Conservation (phyloP, 2,329 filamentous ascomycete species). For the Neoscytalidium dimidiatum region DNA sequence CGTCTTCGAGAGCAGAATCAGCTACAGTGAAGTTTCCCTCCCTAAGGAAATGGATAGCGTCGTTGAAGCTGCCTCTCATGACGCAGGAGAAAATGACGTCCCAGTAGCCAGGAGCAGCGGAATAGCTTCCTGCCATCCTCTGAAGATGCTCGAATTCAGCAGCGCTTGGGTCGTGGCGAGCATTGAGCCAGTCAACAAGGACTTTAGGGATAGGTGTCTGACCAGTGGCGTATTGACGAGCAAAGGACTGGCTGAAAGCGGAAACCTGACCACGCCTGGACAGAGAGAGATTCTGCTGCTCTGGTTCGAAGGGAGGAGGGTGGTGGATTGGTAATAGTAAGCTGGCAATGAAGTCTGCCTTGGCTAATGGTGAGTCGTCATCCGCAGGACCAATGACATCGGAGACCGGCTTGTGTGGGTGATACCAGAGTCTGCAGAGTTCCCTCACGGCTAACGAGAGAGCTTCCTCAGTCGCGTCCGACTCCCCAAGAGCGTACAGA, state of each 20-base stretch:
- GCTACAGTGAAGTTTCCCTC: constrained; percentile 79
- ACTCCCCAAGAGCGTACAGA: constrained; percentile 47
- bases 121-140: constrained; percentile 68
- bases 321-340: constrained; percentile 80
- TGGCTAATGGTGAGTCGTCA: constrained; percentile 62
- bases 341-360: constrained; percentile 76
- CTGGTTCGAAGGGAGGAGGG: constrained; percentile 48
- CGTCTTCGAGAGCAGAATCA: constrained; percentile 64
- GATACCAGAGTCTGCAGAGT: constrained; percentile 51
- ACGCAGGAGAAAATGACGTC: constrained; percentile 74
- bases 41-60: constrained; percentile 68
- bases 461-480: constrained; percentile 31
- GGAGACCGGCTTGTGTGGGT: constrained; percentile 50
- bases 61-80: constrained; percentile 71
- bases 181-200: constrained; percentile 80
- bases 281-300: constrained; percentile 24
- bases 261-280: constrained; percentile 29
- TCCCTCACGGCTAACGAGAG: constrained; percentile 33
- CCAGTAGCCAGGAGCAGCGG: constrained; percentile 80
- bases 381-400: constrained; percentile 37
- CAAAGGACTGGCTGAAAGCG: constrained; percentile 27
- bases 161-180: constrained; percentile 71
- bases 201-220: constrained; percentile 68
- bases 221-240: constrained; percentile 20
- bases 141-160: constrained; percentile 68